Base-by-base conservation (phyloP, 108 stramenopile genomes). In the Cylindrotheca fusiformis region DNA sequence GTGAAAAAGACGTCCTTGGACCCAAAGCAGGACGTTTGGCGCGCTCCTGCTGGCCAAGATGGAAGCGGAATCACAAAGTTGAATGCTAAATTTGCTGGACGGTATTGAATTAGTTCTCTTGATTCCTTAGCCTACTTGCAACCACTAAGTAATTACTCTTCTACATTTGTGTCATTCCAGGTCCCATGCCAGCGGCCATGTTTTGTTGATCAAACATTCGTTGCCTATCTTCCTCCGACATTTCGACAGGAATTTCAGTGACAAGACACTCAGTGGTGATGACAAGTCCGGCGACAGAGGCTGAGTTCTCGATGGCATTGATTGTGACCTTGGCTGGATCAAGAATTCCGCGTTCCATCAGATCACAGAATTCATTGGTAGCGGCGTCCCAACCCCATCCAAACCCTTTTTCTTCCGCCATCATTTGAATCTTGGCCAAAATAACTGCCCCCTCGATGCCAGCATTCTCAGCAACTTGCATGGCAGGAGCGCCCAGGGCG, bases 241-340 rank as follows among this genome's bases (percentile, higher is more conserved):
- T 75, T 51, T 81, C 61, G 4, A 83, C 67, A 4, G 95, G 93
- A 67, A 96, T 94, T 62, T 98, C 97, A 0, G 95, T 93, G 48
- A 98, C 91, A 67, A 97, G 76, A 55, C 92, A 95, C 70, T 98
- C 97, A 1, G 97, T 98, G 8, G 97, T 98, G 48, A 98, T 76
- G 0, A 98, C 95, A 63, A 98, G 81, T 44, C 95, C 88, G 0
- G 97, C 97, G 30, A 98, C 88, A 73, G 85, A 88, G 30, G 96
- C 95, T 36, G 94, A 90, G 81, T 97, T 98, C 65, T 97, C 95
- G 49, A 98, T 68, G 8, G 96, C 96, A 57, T 93, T 94, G 82
- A 96, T 95, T 36, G 94, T 93, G 32, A 98, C 97, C 83, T 97
- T 97, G 36, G 97, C 97, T 20, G 96, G 93, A 77, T 98, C 97